These are phyloP conservation scores for Endoconidiophora laricicola DNA, from an alignment of 2,329 filamentous ascomycete genomes.

Conservation along the genomic window DNA sequence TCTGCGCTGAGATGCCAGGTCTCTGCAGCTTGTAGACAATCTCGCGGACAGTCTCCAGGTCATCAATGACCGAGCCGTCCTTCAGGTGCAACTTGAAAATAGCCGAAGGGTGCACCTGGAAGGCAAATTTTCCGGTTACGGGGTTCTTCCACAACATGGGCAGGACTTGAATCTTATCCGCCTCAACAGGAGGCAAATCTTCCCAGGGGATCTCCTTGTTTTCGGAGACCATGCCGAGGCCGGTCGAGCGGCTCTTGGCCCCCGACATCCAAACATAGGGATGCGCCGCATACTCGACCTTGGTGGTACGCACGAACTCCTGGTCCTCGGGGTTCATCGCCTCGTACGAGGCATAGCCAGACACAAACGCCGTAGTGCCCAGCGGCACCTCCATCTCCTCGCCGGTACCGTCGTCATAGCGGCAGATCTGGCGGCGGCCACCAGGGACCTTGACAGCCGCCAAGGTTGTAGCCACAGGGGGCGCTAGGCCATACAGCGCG, in stretches of 20 bases:
- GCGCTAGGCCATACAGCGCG: conserved; percentile 58
- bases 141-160: conserved; percentile 70
- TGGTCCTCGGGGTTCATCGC: conserved; percentile 47
- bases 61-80: conserved; percentile 52
- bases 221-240: conserved; percentile 55
- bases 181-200: conserved; percentile 48
- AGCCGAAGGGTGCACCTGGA: conserved; percentile 60
- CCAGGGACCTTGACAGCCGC: conserved; percentile 57
- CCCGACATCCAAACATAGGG: conserved; percentile 70
- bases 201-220: conserved; percentile 40
- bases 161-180: conserved; percentile 50
- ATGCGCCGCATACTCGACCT: conserved; percentile 60
- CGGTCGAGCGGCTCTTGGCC: conserved; percentile 48
- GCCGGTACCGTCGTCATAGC: conserved; percentile 55
- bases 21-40: conserved; percentile 54
- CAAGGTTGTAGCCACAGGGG: conserved; percentile 55
- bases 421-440: conserved; percentile 46
- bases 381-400: conserved; percentile 53
- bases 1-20: conserved; percentile 50
- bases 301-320: conserved; percentile 47
- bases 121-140: conserved; percentile 47
- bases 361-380: conserved; percentile 62
- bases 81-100: conserved; percentile 50
- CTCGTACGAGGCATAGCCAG: conserved; percentile 55
- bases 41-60: conserved; percentile 47